Base-by-base conservation (phyloP, 1,284 basidiomycete genomes). In the Takashimella tepidaria region DNA sequence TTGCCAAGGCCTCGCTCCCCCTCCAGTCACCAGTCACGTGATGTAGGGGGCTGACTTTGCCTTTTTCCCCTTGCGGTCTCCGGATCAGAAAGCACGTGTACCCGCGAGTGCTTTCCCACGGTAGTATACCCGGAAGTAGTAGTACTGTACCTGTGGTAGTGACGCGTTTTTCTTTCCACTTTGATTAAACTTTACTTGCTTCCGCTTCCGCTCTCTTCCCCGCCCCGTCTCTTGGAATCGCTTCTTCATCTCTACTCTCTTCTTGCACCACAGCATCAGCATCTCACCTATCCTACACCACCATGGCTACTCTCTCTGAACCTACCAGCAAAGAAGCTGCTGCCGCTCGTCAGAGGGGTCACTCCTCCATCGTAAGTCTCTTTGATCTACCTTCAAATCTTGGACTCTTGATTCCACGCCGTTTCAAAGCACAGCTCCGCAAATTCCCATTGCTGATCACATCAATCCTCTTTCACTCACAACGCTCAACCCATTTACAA, bases 321-420 rank as follows among this genome's bases (percentile, higher is more conserved):
- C 54, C 65, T 26, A 48, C 62, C 25, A 22, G 31, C 23, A 45
- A 51, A 16, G 49, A 62, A 47, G 67, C 72, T 51, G 56, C 64
- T 45, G 61, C 67, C 21, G 55, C 62, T 50, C 69, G 76, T 58
- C 69, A 70, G 53, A 68, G 76, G 58, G 76, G 74, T 51, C 70
- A 72, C 53, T 75, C 76, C 49, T 69, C 72, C 55, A 76, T 78
- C 69, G 76, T 78, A 56, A 50, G 76, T 67, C 21, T 26, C 23
- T 24, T 47, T 20, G 20, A 10, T 44, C 49, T 49, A 43, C 49
- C 41, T 19, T 2, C 25, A 45, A 27, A 41, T 49, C 42, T 23
- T 48, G 23, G 24, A 50, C 40, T 47, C 41, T 46, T 43, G 44
- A 53, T 44, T 49, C 54, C 40, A 57, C 22, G 47, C 53, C 50